Percentiles rank a stretch among this genome's conserved stretches.
Conservation (phyloP, 2,329 filamentous ascomycete species). For the Calonectria ilicicola region DNA sequence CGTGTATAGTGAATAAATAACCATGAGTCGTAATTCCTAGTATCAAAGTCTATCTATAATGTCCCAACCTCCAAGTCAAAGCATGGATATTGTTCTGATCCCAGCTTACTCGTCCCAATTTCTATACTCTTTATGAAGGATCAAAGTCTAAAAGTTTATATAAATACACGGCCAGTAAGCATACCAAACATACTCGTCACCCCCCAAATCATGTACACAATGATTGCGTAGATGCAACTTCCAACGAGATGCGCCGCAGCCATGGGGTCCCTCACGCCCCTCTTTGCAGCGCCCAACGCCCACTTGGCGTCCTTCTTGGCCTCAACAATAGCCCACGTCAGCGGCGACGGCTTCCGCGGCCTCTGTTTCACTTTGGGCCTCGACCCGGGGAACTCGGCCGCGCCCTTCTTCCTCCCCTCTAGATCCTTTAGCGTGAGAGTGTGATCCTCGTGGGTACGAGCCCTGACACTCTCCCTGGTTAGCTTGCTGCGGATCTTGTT, state of each 20-base stretch:
- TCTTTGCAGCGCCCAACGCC: conserved; percentile 30
- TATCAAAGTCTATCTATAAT: too few relatives aligned
- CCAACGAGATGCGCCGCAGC: conserved; percentile 21
- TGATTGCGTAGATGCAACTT: conserved; percentile 17
- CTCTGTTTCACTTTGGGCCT: conserved; percentile 36
- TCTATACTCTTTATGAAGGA: too few relatives aligned
- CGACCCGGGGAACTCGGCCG: conserved; percentile 42
- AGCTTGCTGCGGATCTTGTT: conserved; percentile 37
- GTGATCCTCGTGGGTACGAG: conserved; percentile 44
- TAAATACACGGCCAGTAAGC: background rate
- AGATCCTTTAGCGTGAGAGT: conserved; percentile 41
- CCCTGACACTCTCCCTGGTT: conserved; percentile 41
- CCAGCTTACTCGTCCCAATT: too few relatives aligned
- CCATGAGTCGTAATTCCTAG: too few relatives aligned
- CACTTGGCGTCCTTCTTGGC: conserved; percentile 34
- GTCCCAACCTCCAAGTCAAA: too few relatives aligned
- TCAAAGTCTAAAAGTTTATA: background rate
- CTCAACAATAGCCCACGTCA: conserved; percentile 36
- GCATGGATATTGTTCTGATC: too few relatives aligned
- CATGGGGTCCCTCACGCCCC: conserved; percentile 32
- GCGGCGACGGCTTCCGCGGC: conserved; percentile 35
- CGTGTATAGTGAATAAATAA: too few relatives aligned
- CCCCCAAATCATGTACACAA: background rate
- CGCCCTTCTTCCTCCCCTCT: conserved; percentile 38
- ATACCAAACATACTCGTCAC: background rate